phyloP scores from a whole-genome alignment of 352 stramenopile genomes.

The Peronospora destructor region DNA sequence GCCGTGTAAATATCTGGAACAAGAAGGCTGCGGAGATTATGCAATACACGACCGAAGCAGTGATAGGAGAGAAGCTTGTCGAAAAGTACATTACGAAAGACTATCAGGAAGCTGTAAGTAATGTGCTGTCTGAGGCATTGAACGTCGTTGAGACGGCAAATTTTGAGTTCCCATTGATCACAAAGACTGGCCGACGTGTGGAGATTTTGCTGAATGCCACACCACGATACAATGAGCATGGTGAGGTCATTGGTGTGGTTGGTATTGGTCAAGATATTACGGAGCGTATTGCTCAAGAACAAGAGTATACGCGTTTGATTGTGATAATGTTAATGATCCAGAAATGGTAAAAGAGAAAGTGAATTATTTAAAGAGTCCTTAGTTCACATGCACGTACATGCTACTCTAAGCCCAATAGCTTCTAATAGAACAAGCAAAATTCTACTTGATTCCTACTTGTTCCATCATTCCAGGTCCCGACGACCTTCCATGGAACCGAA shows the following conservation, averaged over 20 bases:
- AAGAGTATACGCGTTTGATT: conserved; percentile 30
- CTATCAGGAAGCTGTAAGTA: conserved; percentile 11
- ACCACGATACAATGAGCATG: conserved; percentile 14
- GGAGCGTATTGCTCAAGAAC: conserved; percentile 18
- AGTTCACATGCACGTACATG: too few species aligned
- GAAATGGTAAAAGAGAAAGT: too few species aligned
- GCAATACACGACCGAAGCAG: conserved; percentile 37
- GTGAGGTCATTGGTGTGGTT: conserved; percentile 19
- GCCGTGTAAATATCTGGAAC: too few species aligned
- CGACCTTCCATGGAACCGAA: too few species aligned
- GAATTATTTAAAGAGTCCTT: too few species aligned
- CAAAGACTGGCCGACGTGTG: conserved; percentile 13
- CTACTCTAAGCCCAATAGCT: too few species aligned
- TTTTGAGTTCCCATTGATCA: conserved; percentile 26
- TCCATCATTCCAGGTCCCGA: too few species aligned
- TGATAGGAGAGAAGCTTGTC: conserved; percentile 37
- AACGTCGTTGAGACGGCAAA: conserved; percentile 30
- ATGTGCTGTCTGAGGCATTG: conserved; percentile 14
- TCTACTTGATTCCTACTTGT: too few species aligned
- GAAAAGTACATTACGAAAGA: conserved; percentile 22
- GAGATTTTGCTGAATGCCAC: conserved; percentile 24
- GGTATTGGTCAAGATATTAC: conserved; percentile 23
- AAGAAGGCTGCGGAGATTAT: conserved; percentile 22
- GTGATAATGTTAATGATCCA: too few species aligned
- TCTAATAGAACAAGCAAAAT: too few species aligned